Conservation (phyloP, 352 stramenopile genomes). For the Phytophthora europaea region DNA sequence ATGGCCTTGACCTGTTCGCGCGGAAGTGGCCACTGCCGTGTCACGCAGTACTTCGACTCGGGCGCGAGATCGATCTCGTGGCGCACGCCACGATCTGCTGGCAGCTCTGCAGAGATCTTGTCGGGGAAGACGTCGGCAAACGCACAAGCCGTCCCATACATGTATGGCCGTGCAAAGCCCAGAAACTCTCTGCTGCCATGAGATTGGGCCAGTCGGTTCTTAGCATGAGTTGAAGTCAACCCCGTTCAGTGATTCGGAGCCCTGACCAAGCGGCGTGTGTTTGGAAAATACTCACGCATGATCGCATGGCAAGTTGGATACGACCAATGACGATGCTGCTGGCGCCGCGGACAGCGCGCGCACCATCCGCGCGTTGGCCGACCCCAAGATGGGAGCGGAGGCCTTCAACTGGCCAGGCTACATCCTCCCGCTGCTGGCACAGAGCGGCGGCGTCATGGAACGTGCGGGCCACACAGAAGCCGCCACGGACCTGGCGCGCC, state of each 20-base stretch:
- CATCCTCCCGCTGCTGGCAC: conserved; percentile 81
- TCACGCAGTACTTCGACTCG: too few species aligned
- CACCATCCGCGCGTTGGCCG: conserved; percentile 94
- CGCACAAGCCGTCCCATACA: too few species aligned
- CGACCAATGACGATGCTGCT: neutral
- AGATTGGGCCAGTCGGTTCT: neutral
- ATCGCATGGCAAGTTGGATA: conserved; percentile 1
- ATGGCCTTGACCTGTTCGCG: too few species aligned
- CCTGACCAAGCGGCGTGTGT: neutral
- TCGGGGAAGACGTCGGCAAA: too few species aligned
- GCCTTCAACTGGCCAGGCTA: conserved; percentile 86
- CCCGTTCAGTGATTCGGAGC: neutral
- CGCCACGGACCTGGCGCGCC: conserved; percentile 94
- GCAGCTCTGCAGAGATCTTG: too few species aligned
- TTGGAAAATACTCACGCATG: neutral
- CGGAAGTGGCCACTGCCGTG: too few species aligned
- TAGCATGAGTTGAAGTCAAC: neutral
- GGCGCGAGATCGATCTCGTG: too few species aligned
- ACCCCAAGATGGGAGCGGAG: conserved; percentile 49
- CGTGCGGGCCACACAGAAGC: conserved; percentile 98
- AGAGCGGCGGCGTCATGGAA: conserved; percentile 76
- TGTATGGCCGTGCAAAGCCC: too few species aligned
- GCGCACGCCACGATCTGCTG: too few species aligned
- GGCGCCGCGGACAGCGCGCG: conserved; percentile 91
- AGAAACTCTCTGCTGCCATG: neutral